Evolutionary conservation across 2,329 filamentous ascomycete genomes (phyloP), one percentile per base, ranked within the genome.

Genomic region (Nigrospora oryzae): DNA sequence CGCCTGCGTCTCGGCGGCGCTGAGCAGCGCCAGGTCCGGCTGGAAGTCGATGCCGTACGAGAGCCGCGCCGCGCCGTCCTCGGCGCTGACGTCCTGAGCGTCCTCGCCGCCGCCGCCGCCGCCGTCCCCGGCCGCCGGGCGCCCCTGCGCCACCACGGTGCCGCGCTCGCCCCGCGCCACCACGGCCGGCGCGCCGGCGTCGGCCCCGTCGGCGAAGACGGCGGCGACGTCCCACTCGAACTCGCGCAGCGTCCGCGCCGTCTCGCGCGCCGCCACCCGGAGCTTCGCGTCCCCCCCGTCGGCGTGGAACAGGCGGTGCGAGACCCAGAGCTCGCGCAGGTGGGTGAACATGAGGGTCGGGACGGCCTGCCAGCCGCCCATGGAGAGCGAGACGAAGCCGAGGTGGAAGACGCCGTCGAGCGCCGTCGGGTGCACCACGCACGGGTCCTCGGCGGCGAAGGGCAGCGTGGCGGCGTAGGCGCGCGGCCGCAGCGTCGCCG

Each of bases 391-490:
- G 16, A 42, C 40, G 16, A 42, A 42, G 12, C 40, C 52, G 33
- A 61, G 49, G 44, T 63, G 59, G 16, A 64, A 53, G 14, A 61
- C 53, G n/a, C 58, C 53, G 48, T 70, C 66, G 11, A 70, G 54
- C 36, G 60, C 62, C 6, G 63, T 59, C 0, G 67, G 66, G 45
- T 70, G 67, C 16, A 66, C 57, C 17, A 64, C 56, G 36, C 63
- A 56, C 1, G 59, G 54, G 16, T 58, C 54, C 43, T 70, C 65
- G 32, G 57, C 59, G 10, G 52, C 47, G 44, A 62, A 55, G 1
- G 65, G 65, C 66, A 68, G 67, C 4, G 59, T 48, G 10, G 51
- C 48, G 11, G 56, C 55, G 1, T 65, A 67, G 32, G 67, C 59
- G 32, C 59, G 57, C 11, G 67, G 51, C 12, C 11, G 15, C 10